phyloP scores from a whole-genome alignment of 768 basidiomycete genomes.

The Tricholoma furcatifolium region DNA sequence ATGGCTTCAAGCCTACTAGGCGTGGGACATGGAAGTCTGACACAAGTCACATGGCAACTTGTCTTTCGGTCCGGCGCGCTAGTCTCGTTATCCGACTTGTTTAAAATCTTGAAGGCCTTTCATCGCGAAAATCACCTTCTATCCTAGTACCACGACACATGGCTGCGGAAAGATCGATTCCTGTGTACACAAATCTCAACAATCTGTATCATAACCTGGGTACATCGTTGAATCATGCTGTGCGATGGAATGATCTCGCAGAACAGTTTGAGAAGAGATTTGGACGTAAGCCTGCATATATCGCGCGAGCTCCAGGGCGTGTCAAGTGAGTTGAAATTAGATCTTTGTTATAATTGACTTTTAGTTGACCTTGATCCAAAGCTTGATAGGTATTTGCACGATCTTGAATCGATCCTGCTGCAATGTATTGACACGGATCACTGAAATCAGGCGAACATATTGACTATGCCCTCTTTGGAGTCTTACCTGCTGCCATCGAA shows the following conservation, averaged over 20 bases:
- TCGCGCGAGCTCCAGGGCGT: slow-evolving; percentile 76
- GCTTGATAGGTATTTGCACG: slow-evolving; percentile 39
- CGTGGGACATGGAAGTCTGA: no score
- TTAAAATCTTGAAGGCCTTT: background rate
- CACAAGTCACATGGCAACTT: slow-evolving; percentile 2
- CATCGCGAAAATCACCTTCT: background rate
- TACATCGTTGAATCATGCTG: slow-evolving; percentile 53
- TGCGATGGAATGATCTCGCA: slow-evolving; percentile 61
- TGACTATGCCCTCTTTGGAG: slow-evolving; percentile 82
- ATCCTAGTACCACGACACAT: slow-evolving; percentile 25
- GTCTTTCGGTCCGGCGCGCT: background rate
- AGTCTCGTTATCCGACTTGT: background rate
- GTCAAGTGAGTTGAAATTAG: slow-evolving; percentile 56
- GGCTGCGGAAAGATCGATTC: slow-evolving; percentile 58
- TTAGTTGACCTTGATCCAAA: slow-evolving; percentile 10
- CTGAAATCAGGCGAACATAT: slow-evolving; percentile 67
- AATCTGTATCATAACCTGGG: slow-evolving; percentile 55
- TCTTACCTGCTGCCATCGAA: slow-evolving; percentile 82
- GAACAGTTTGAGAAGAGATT: slow-evolving; percentile 63
- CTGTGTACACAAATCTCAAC: slow-evolving; percentile 56
- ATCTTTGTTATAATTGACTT: no score
- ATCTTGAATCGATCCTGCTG: background rate
- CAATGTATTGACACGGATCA: background rate
- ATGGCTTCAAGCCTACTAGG: no score
- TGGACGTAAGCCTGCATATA: slow-evolving; percentile 64